phyloP scores from a whole-genome alignment of 2,329 filamentous ascomycete genomes.

The Exophiala sp. region DNA sequence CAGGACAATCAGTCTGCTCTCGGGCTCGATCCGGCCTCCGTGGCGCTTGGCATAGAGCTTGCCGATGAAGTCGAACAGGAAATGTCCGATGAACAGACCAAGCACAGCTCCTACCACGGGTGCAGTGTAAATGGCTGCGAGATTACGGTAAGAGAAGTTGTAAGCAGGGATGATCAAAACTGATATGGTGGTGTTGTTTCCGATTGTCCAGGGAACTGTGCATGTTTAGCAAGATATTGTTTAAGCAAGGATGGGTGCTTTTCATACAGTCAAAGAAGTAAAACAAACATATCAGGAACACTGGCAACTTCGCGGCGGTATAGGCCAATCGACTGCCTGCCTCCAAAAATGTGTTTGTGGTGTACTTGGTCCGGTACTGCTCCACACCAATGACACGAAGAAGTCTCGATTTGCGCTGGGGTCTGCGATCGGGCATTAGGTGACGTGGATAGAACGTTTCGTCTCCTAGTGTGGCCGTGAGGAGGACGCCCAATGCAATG shows the following conservation, averaged over 20 bases:
- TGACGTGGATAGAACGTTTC: slow-evolving; percentile 33
- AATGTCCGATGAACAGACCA: slow-evolving; percentile 52
- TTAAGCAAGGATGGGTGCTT: slow-evolving; percentile 33
- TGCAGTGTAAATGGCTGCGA: slow-evolving; percentile 55
- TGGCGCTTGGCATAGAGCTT: slow-evolving; percentile 46
- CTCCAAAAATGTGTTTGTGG: slow-evolving; percentile 41
- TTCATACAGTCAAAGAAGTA: slow-evolving; percentile 32
- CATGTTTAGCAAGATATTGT: slow-evolving; percentile 37
- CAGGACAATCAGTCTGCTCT: slow-evolving; percentile 51
- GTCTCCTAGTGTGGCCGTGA: slow-evolving; percentile 29
- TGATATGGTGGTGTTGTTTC: slow-evolving; percentile 54
- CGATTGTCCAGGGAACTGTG: slow-evolving; percentile 49
- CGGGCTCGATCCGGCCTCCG: slow-evolving; percentile 52
- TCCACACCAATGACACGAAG: slow-evolving; percentile 30
- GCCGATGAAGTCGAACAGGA: slow-evolving; percentile 51
- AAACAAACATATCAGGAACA: slow-evolving; percentile 32
- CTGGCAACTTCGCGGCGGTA: slow-evolving; percentile 36
- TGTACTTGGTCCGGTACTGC: slow-evolving; percentile 30
- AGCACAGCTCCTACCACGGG: slow-evolving; percentile 52
- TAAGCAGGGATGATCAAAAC: slow-evolving; percentile 50
- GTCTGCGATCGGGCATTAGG: slow-evolving; percentile 21
- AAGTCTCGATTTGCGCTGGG: slow-evolving; percentile 26
- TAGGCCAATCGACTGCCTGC: slow-evolving; percentile 40
- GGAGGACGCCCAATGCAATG: slow-evolving; percentile 27
- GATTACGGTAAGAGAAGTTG: slow-evolving; percentile 45